These are phyloP conservation scores for Phytophthora tentaculata DNA, from an alignment of 352 stramenopile species.

Conservation along the genomic window DNA sequence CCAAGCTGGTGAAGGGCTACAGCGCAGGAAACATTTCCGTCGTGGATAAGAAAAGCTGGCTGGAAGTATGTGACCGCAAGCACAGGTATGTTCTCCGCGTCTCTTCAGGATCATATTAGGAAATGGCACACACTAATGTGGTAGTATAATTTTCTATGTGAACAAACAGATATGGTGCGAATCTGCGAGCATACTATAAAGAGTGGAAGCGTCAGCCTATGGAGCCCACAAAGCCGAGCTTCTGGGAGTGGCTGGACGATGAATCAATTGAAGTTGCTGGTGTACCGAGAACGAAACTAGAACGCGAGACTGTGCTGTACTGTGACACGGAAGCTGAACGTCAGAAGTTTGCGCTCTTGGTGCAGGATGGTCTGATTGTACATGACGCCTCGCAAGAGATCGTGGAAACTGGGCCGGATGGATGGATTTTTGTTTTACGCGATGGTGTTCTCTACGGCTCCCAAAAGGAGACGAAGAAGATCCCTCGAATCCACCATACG, in stretches of 20 bases:
- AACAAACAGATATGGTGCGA: slow-evolving; percentile 93
- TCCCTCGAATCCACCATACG: slow-evolving; percentile 96
- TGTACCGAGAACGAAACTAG: slow-evolving; percentile 92
- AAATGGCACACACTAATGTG: not conserved
- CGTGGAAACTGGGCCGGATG: slow-evolving; percentile 92
- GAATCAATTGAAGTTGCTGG: slow-evolving; percentile 86
- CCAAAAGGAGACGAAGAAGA: slow-evolving; percentile 94
- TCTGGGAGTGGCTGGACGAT: slow-evolving; percentile 91
- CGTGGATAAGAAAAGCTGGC: slow-evolving; percentile 92
- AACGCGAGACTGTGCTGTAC: slow-evolving; percentile 96
- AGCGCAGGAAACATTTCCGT: slow-evolving; percentile 91
- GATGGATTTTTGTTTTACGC: slow-evolving; percentile 97
- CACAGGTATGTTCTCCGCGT: slow-evolving; percentile 58
- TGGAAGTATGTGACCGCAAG: slow-evolving; percentile 90
- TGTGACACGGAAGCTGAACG: slow-evolving; percentile 91
- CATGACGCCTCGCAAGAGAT: slow-evolving; percentile 70
- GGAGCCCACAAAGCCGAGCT: slow-evolving; percentile 75
- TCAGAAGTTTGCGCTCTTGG: slow-evolving; percentile 89
- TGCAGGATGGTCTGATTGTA: slow-evolving; percentile 72
- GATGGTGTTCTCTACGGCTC: slow-evolving; percentile 94
- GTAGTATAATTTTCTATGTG: slow-evolving; percentile 9
- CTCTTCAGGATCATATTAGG: slow-evolving; percentile 8
- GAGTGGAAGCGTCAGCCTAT: slow-evolving; percentile 92
- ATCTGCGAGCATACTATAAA: slow-evolving; percentile 97
- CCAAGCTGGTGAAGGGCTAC: slow-evolving; percentile 89